phyloP scores from a whole-genome alignment of 139 green algal genomes.

The Mesotaenium endlicherianum region DNA sequence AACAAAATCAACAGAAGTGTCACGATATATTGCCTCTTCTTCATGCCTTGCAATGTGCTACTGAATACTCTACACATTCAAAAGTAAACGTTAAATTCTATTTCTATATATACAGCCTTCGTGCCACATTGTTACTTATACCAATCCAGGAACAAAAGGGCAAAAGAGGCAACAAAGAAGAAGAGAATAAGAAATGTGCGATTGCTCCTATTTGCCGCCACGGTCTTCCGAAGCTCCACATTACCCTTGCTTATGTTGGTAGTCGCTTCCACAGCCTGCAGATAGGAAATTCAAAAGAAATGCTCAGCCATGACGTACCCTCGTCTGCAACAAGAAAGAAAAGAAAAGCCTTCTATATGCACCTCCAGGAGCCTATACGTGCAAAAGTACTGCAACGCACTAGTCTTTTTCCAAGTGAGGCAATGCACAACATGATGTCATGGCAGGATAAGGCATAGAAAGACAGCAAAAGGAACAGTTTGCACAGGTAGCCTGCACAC shows the following conservation, averaged over 20 bases:
- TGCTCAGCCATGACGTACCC: neutral
- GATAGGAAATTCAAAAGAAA: slow-evolving; percentile 3
- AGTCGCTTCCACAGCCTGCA: slow-evolving; percentile 46
- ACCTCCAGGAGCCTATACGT: neutral
- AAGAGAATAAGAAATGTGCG: slow-evolving; percentile 43
- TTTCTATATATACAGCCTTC: no score
- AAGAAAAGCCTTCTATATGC: neutral
- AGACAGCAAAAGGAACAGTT: neutral
- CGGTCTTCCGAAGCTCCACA: slow-evolving; percentile 52
- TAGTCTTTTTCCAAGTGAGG: no score
- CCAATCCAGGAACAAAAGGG: slow-evolving; percentile 56
- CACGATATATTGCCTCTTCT: no score
- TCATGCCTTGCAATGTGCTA: no score
- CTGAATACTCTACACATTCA: no score
- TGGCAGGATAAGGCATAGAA: no score
- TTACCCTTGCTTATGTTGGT: slow-evolving; percentile 51
- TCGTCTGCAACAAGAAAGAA: neutral
- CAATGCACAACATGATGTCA: no score
- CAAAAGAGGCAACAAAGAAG: slow-evolving; percentile 42
- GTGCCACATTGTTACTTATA: slow-evolving; percentile 25
- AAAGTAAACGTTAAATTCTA: no score
- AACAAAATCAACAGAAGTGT: no score
- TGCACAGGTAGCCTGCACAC: neutral
- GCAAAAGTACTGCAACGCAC: neutral
- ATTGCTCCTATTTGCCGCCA: slow-evolving; percentile 10